Conservation (phyloP, 2,329 filamentous ascomycete genomes). For the Ophiocordyceps australis region DNA sequence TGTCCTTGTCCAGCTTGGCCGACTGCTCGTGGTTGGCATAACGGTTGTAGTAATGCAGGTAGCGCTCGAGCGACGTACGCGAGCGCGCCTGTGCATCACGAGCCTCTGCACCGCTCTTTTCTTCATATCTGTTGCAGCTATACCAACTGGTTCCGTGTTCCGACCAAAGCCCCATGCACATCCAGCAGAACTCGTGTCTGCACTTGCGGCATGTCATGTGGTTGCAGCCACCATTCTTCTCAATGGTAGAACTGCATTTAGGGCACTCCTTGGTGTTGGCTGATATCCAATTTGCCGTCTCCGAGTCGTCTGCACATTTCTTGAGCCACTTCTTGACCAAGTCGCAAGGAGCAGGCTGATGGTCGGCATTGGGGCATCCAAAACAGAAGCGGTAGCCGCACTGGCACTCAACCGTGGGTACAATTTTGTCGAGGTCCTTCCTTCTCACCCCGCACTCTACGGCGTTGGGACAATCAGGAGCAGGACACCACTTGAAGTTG, state of each 20-base stretch:
- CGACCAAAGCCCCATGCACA: constrained; percentile 98
- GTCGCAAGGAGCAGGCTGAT: constrained; percentile 81
- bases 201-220: constrained; percentile 97
- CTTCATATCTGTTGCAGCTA: constrained; percentile 94
- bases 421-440: constrained; percentile 67
- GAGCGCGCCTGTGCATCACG: constrained; percentile 85
- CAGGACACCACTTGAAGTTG: constrained; percentile 90
- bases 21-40: constrained; percentile 99
- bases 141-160: constrained; percentile 99
- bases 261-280: constrained; percentile 98
- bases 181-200: constrained; percentile 97
- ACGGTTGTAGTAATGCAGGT: constrained; percentile 96
- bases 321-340: constrained; percentile 92
- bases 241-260: constrained; percentile 89
- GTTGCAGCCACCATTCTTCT: constrained; percentile 97
- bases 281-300: constrained; percentile 98
- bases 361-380: constrained; percentile 74
- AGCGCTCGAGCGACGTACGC: constrained; percentile 80
- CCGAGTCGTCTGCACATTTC: constrained; percentile 95
- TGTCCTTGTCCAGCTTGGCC: constrained; percentile 88
- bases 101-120: constrained; percentile 83
- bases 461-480: constrained; percentile 90
- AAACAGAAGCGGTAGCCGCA: constrained; percentile 90
- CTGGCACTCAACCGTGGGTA: constrained; percentile 74
- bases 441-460: constrained; percentile 78